Evolutionary conservation across 768 basidiomycete genomes (phyloP).

Genomic region (Sarcomyxa edulis): DNA sequence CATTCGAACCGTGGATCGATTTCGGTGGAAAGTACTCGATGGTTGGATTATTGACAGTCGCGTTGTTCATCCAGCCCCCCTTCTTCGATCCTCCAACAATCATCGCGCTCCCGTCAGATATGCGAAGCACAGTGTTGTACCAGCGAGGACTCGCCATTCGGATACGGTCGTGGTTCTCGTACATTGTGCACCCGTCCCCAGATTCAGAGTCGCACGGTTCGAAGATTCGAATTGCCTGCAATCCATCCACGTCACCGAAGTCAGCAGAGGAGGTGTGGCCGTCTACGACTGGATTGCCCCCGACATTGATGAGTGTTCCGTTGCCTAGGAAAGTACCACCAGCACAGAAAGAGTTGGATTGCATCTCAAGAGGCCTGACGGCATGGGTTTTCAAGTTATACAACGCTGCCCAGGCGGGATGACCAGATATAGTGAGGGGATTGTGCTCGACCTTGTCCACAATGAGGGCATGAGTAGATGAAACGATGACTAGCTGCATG

Average conservation of each 20-base stretch:
- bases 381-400: constrained; percentile 65
- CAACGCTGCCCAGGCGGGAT: constrained; percentile 78
- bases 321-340: constrained; percentile 75
- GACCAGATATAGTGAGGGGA: constrained; percentile 64
- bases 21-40: constrained; percentile 83
- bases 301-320: constrained; percentile 73
- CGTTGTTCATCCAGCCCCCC: constrained; percentile 86
- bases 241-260: constrained; percentile 70
- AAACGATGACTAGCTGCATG: constrained; percentile 72
- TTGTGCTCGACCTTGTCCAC: constrained; percentile 88
- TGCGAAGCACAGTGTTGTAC: constrained; percentile 70
- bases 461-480: constrained; percentile 62
- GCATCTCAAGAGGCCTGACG: constrained; percentile 54
- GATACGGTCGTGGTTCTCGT: constrained; percentile 57
- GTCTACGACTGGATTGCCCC: constrained; percentile 76
- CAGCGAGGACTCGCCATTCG: constrained; percentile 77
- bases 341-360: constrained; percentile 85
- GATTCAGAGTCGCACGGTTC: constrained; percentile 53
- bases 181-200: constrained; percentile 50
- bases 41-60: constrained; percentile 75
- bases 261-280: constrained; percentile 60
- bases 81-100: constrained; percentile 78
- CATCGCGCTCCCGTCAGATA: constrained; percentile 77
- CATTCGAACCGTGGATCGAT: constrained; percentile 58
- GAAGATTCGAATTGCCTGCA: constrained; percentile 70